A percentile compares a stretch with the other conserved stretches of the same genome.
phyloP scores from a whole-genome alignment of 2,329 filamentous ascomycete genomes.

The Botrytis fragariae region DNA sequence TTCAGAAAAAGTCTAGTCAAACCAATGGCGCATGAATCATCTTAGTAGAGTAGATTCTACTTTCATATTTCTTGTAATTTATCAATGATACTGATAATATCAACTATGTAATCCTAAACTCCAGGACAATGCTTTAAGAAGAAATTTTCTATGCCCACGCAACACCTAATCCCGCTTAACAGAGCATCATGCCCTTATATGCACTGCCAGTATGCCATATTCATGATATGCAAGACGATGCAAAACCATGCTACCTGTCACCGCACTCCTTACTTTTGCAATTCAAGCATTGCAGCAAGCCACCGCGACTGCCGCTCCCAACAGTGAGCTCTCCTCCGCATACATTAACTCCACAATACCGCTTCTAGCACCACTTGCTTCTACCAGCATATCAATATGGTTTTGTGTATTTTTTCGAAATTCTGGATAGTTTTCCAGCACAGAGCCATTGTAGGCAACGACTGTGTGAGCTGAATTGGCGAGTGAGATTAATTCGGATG shows the following conservation, averaged over 20 bases:
- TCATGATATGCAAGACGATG: background rate
- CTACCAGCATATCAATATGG: slow-evolving; percentile 60
- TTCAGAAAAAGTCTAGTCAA: no score
- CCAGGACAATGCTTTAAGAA: background rate
- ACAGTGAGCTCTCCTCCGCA: slow-evolving; percentile 70
- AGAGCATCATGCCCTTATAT: background rate
- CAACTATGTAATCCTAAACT: background rate
- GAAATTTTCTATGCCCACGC: background rate
- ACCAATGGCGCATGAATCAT: no score
- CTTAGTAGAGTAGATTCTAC: no score
- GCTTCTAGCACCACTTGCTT: slow-evolving; percentile 41
- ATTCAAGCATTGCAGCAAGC: slow-evolving; percentile 42
- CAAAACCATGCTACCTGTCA: background rate
- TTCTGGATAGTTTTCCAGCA: slow-evolving; percentile 73
- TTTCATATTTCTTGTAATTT: background rate
- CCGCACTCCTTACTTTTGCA: background rate
- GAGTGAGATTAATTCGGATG: slow-evolving; percentile 38
- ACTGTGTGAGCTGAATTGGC: slow-evolving; percentile 47
- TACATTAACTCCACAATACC: slow-evolving; percentile 61
- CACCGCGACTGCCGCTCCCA: slow-evolving; percentile 71
- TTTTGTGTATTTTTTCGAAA: slow-evolving; percentile 62
- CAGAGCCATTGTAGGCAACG: slow-evolving; percentile 77
- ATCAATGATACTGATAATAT: background rate
- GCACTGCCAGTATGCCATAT: background rate
- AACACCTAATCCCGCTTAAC: background rate